A percentile compares a stretch with the other conserved stretches of the same genome.
These are phyloP conservation scores for Colletotrichum gigasporum DNA, from an alignment of 2,329 filamentous ascomycete species.

Conservation along the genomic window DNA sequence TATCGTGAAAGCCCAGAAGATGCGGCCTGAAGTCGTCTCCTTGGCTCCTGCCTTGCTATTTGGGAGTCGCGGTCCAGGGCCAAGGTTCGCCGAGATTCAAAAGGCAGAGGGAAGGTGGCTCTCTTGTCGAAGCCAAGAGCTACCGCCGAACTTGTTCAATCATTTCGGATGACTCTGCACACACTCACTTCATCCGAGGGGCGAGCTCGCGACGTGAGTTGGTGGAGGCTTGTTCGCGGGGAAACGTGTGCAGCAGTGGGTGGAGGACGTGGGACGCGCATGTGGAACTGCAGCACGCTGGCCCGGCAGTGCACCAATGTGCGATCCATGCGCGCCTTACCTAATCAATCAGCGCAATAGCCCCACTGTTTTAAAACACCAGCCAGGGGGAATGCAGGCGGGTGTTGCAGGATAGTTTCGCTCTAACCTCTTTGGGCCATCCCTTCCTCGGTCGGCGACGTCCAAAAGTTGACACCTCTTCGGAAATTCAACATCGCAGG, in stretches of 20 bases:
- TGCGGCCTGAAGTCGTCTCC: too few species aligned
- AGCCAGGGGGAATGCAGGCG: neutral
- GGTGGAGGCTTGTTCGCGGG: neutral
- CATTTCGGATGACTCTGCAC: too few species aligned
- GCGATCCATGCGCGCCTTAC: neutral
- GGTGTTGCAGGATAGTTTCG: slow-evolving; percentile 30
- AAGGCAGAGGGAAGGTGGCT: too few species aligned
- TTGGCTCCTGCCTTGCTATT: too few species aligned
- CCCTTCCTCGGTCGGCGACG: slow-evolving; percentile 11
- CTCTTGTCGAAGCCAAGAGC: too few species aligned
- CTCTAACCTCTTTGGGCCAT: slow-evolving; percentile 23
- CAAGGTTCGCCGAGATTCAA: too few species aligned
- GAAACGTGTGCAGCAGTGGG: neutral
- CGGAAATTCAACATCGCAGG: slow-evolving; percentile 9
- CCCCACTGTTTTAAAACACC: slow-evolving; percentile 14
- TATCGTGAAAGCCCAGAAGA: too few species aligned
- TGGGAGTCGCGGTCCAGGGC: too few species aligned
- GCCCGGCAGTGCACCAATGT: too few species aligned
- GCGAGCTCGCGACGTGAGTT: neutral
- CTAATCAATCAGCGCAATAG: slow-evolving; percentile 2
- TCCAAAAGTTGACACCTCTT: slow-evolving; percentile 32
- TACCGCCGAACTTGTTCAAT: too few species aligned
- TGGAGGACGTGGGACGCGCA: neutral
- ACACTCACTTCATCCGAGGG: too few species aligned
- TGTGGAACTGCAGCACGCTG: slow-evolving; percentile 9